phyloP scores from a whole-genome alignment of 208 protist genomes.

The Trypanosoma mega region DNA sequence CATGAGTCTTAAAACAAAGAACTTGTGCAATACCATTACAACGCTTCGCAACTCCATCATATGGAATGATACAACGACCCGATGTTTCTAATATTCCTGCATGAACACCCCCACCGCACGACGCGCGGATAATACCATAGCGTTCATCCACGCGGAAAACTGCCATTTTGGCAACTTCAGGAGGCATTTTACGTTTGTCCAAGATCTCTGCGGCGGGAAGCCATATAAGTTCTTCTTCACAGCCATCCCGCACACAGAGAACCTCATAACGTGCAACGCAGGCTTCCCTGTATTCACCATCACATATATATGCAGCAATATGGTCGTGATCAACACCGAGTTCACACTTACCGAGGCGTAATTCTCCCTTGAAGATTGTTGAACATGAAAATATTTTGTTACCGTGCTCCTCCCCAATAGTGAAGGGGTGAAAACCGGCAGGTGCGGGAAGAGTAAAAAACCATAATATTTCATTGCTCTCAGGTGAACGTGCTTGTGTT shows the following conservation, averaged over 20 bases:
- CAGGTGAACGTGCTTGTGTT: not conserved
- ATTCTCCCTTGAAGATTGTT: not conserved
- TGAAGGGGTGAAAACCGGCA: conserved; percentile 32
- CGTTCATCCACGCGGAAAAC: conserved; percentile 8
- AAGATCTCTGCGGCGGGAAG: conserved; percentile 30
- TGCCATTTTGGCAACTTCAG: not conserved
- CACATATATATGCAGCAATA: conserved; percentile 41
- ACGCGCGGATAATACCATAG: conserved; percentile 40
- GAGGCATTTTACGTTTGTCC: not conserved
- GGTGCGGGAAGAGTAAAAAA: conserved; percentile 33
- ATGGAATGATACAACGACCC: conserved; percentile 55
- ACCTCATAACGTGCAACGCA: conserved; percentile 29
- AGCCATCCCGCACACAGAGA: conserved; percentile 38
- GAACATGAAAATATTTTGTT: conserved; percentile 39
- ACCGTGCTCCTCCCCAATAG: conserved; percentile 34
- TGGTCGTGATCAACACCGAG: conserved; percentile 28
- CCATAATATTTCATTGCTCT: not conserved
- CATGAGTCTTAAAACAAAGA: conserved; percentile 32
- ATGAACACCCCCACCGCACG: conserved; percentile 34
- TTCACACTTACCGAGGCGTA: conserved; percentile 49
- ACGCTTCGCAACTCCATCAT: conserved; percentile 38
- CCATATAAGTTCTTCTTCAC: conserved; percentile 25
- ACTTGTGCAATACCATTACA: conserved; percentile 42
- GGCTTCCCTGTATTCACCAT: conserved; percentile 30
- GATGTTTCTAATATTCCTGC: conserved; percentile 44